Evolutionary conservation across 225 moss, liverwort and hornwort genomes (phyloP).

Genomic region (Marchantia polymorpha): DNA sequence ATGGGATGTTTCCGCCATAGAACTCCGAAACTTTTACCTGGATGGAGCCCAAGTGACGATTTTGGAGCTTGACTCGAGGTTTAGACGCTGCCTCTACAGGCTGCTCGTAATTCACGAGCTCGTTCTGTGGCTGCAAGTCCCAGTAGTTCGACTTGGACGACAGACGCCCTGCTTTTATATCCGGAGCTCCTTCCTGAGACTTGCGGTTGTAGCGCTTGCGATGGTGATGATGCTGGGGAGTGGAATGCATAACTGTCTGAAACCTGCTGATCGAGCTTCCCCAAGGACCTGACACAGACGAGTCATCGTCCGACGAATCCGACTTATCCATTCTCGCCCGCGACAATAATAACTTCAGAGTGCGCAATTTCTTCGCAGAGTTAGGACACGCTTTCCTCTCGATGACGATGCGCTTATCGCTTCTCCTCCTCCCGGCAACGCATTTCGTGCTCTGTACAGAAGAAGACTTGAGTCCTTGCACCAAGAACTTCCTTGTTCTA

Average conservation of each 20-base stretch:
- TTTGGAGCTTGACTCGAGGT: conserved; percentile 26
- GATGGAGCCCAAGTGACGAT: conserved; percentile 30
- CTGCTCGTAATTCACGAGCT: conserved; percentile 21
- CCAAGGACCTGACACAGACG: conserved; percentile 28
- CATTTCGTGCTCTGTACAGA: background rate
- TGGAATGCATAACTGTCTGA: conserved; percentile 24
- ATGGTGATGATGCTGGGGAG: conserved; percentile 22
- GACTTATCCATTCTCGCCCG: conserved; percentile 13
- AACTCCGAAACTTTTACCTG: conserved; percentile 12
- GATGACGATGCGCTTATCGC: background rate
- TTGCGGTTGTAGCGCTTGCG: conserved; percentile 24
- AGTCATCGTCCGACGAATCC: conserved; percentile 42
- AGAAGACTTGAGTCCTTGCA: background rate
- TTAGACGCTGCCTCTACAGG: background rate
- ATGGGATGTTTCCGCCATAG: background rate
- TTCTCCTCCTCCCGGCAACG: background rate
- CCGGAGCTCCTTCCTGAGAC: background rate
- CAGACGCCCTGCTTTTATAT: background rate
- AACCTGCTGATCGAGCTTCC: conserved; percentile 16
- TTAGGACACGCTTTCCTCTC: background rate
- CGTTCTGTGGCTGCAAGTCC: conserved; percentile 26
- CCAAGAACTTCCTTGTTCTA: conserved; percentile 13
- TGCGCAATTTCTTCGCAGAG: background rate
- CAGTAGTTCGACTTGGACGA: conserved; percentile 16
- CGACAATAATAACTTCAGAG: background rate